Base-by-base conservation (phyloP, 352 stramenopile genomes). In the Globisporangium radiosum region DNA sequence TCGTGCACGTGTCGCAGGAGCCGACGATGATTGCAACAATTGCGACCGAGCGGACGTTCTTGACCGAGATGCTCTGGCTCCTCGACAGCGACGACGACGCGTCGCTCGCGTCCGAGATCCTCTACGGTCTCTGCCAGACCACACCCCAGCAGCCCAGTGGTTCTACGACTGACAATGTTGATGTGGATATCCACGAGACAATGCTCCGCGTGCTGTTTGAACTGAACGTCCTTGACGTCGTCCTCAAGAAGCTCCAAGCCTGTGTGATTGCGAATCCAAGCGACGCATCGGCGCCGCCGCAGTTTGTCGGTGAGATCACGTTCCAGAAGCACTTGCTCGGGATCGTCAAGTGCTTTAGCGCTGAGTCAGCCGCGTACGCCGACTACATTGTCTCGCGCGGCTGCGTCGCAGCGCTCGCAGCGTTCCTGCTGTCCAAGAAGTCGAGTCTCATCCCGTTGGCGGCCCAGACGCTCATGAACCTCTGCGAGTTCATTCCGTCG, bases 321-420 rank as follows among this genome's bases (percentile, higher is more conserved):
- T 92, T 87, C 54, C 81, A 92, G 66, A 81, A 78, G 56, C 88
- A 84, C 56, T 50, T 93, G 33, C 64, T 93, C 38, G 74, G 78
- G 25, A 91, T 93, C 58, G 74, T 74, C 19, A 92, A 87, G 69
- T 87, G 71, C 60, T 92, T 85, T 57, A 90, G 78, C 19, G 75
- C 81, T 1, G 66, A 75, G 39, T 83, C 79, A 0, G 71, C 69
- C 9, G 68, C 63, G 11, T 87, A 85, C 47, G 78, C 70, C 19
- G 78, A 87, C 45, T 78, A 79, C 60, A 87, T 87, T 66, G 85
- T 75, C 55, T 75, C 71, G 11, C 64, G 65, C 38, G 70, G 72
- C n/a, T 84, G 73, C 25, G 73, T 85, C 7, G 65, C 71, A 7
- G 77, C 72, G 15, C 64, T 87, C 3, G 86, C 73, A 0, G 73